These are phyloP conservation scores for Trichoderma pleuroti DNA, from an alignment of 2,329 filamentous ascomycete genomes.

Conservation along the genomic window DNA sequence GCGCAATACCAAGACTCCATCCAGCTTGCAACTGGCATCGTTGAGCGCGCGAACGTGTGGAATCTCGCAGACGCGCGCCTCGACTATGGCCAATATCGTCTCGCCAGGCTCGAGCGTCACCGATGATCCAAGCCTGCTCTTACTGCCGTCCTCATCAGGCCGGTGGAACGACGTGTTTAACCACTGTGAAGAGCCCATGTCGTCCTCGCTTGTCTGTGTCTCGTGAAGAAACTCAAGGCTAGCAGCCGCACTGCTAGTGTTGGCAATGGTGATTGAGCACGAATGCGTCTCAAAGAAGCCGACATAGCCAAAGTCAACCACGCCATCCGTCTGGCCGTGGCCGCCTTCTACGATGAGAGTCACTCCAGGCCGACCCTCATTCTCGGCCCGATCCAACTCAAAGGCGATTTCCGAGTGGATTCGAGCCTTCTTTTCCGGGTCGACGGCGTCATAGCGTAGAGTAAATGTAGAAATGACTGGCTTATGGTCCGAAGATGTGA, in stretches of 20 bases:
- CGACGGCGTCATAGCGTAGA: constrained; percentile 80
- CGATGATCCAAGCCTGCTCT: constrained; percentile 38
- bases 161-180: constrained; percentile 62
- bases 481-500: constrained; percentile 94
- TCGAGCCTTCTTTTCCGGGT: constrained; percentile 77
- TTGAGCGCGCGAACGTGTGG: constrained; percentile 69
- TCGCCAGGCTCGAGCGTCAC: constrained; percentile 82
- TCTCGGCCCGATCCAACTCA: constrained; percentile 86
- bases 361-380: constrained; percentile 78
- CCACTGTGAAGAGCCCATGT: constrained; percentile 52
- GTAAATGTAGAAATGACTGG: constrained; percentile 81
- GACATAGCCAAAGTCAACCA: constrained; percentile 76
- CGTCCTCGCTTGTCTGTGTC: constrained; percentile 42
- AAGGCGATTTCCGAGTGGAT: constrained; percentile 83
- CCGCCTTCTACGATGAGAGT: constrained; percentile 73
- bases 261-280: constrained; percentile 77
- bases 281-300: constrained; percentile 63
- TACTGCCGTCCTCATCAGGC: constrained; percentile 33
- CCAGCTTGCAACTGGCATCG: constrained; percentile 59
- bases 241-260: constrained; percentile 80
- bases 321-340: constrained; percentile 44
- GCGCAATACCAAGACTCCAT: constrained; percentile 84
- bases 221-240: constrained; percentile 76
- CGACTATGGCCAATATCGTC: constrained; percentile 66
- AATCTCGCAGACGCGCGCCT: constrained; percentile 62